These are phyloP conservation scores for Plantago coronopus DNA, from an alignment of 305 asterid species.

Conservation along the genomic window DNA sequence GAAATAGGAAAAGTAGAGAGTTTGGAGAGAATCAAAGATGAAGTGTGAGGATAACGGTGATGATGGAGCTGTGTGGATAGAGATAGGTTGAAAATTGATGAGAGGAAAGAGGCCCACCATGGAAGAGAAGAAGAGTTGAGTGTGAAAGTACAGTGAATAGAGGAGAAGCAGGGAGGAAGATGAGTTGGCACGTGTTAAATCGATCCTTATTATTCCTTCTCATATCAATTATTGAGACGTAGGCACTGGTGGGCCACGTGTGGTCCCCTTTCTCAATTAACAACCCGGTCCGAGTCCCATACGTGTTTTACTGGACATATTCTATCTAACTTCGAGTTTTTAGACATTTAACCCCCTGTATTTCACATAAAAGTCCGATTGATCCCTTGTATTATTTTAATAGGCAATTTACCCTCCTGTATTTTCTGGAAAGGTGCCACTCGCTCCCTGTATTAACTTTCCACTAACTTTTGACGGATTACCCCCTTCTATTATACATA, in stretches of 20 bases:
- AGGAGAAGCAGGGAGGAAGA: conserved; percentile 16
- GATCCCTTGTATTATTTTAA: too few relatives aligned
- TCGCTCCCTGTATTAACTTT: too few relatives aligned
- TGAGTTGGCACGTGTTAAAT: conserved; percentile 49
- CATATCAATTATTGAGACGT: conserved; percentile 38
- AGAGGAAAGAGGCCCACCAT: conserved; percentile 36
- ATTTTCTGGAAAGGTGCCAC: too few relatives aligned
- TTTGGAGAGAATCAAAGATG: conserved; percentile 22
- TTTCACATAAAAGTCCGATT: too few relatives aligned
- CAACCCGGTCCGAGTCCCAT: too few relatives aligned
- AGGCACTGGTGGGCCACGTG: conserved; percentile 32
- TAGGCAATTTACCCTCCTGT: too few relatives aligned
- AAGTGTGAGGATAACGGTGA: conserved; percentile 24
- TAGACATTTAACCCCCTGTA: too few relatives aligned
- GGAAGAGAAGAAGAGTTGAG: conserved; percentile 26
- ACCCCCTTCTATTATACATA: too few relatives aligned
- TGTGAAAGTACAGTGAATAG: conserved; percentile 16
- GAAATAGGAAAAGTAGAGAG: conserved; percentile 19
- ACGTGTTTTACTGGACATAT: too few relatives aligned
- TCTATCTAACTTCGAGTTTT: too few relatives aligned
- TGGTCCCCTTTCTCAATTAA: conserved; percentile 23
- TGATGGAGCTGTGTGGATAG: conserved; percentile 38
- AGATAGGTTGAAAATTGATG: conserved; percentile 26
- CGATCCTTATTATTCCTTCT: conserved; percentile 24
- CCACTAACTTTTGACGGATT: too few relatives aligned